Base-by-base conservation (phyloP, 805 yeast genomes). In the Lipomyces orientalis region DNA sequence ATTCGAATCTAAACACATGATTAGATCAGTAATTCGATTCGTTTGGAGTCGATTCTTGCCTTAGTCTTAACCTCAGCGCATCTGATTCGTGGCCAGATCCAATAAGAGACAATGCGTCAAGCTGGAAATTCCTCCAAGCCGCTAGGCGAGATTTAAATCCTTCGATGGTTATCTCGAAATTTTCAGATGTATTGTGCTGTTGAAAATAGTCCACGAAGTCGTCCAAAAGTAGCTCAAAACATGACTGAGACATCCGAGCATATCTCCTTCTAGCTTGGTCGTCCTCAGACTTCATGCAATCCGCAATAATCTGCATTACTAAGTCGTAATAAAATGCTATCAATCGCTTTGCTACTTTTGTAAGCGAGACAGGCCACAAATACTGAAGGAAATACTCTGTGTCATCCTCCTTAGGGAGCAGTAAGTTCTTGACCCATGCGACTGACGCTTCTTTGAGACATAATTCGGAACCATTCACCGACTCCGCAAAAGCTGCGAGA, bases 1-100 rank as follows among this genome's bases (percentile, higher is more conserved):
- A 89, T 6, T 76, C 74, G 56, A 78, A 79, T 29, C 88, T 52
- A 25, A 25, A 25, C 55, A 16, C 22, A 25, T 52, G 16, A 31
- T 52, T 8, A 52, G 55, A 25, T 25, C 37, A 39, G 14, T 39
- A 22, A 25, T 14, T 19, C 14, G n/a, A 29, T n/a, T 14, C 33
- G 14, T 22, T 25, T 22, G 59, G 34, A 7, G 14, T 63, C 22
- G 52, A 31, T 33, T 16, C 25, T 10, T n/a, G 55, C 37, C 46
- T 62, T 31, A 62, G 16, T 34, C 14, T 54, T n/a, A 43, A 43
- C n/a, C 22, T 16, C 22, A 43, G 2, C 9, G 10, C 49, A 14
- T 43, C 49, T 43, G 49, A 8, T 16, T 43, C 49, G 49, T 43
- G 19, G 49, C 22, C 22, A 43, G 49, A n/a, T 16, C 46, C 60